Conservation (phyloP, 1,284 basidiomycete species). For the Sanguinoderma infundibulare region DNA sequence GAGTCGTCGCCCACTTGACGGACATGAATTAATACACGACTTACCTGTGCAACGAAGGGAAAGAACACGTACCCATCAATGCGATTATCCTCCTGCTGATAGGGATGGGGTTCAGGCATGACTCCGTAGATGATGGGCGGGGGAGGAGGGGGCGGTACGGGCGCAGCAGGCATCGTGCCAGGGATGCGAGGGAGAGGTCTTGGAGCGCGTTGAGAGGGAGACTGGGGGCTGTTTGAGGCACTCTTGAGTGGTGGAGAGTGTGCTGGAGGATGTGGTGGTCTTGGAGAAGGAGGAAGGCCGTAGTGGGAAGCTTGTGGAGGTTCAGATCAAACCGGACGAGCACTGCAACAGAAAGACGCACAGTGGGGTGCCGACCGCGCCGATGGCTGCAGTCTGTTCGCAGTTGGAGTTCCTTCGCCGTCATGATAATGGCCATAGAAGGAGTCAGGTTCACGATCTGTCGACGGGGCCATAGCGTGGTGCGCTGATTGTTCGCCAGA, state of each 20-base stretch:
- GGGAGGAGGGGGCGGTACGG: conserved; percentile 32
- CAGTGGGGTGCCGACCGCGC: conserved; percentile 27
- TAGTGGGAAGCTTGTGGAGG: conserved; percentile 22
- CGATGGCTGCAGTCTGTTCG: conserved; percentile 29
- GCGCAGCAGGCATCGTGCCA: conserved; percentile 24
- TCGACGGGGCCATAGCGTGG: conserved; percentile 25
- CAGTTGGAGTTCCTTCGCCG: conserved; percentile 34
- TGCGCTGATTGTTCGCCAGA: conserved; percentile 40
- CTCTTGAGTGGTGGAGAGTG: conserved; percentile 12
- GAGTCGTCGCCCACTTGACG: conserved; percentile 22
- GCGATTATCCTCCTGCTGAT: conserved; percentile 26
- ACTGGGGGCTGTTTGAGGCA: conserved; percentile 25
- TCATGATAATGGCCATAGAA: conserved; percentile 36
- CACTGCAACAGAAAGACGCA: conserved; percentile 30
- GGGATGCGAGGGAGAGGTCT: conserved; percentile 38
- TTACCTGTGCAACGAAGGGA: background rate
- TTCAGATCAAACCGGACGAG: conserved; percentile 21
- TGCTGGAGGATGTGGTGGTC: conserved; percentile 23
- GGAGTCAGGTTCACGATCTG: conserved; percentile 35
- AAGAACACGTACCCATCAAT: conserved; percentile 29
- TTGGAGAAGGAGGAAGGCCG: conserved; percentile 34
- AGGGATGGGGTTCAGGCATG: conserved; percentile 35
- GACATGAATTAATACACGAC: background rate
- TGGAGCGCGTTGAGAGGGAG: conserved; percentile 31
- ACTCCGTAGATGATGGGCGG: conserved; percentile 20